Evolutionary conservation across 73 alveolate species (phyloP), one percentile per base, ranked within the genome.

Genomic region (Paramecium primaurelia): DNA sequence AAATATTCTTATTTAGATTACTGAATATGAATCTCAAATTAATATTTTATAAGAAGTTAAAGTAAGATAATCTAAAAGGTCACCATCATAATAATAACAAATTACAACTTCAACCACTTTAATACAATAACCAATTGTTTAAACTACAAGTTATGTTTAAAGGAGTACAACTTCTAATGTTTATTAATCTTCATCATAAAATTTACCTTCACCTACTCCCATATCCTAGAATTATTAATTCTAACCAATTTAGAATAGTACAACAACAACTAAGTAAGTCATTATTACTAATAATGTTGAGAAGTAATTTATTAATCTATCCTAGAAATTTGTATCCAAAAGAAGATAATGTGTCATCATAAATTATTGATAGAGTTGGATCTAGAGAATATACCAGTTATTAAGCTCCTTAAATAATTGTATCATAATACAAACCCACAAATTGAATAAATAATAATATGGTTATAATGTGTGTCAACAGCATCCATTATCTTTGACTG

Each of bases 391-490:
- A 34, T 22, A 34, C 36, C 12, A 37, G n/a, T 3, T 44, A 34
- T 30, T 44, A 73, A 73, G 40, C 18, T 12, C 87, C 87, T 73
- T 73, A 73, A 73, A 73, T 73, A 12, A 73, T 73, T 12, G 87
- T 73, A 10, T 73, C 87, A 12, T 18, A 37, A 73, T 73, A 73
- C 47, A 73, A 73, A 37, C 87, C 87, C 26, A 64, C 84, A 64
- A 64, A 64, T 64, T 64, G 84, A 64, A 64, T 64, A 64, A 64
- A 64, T 34, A 54, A 64, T 64, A 64, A 64, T 64, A 64, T 64
- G 84, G 84, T 64, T 64, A 64, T 64, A 64, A 64, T 64, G 69
- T 86, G 36, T 58, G 77, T 87, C 93, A 87, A 40, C 93, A 87
- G 51, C 93, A 87, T 49, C 93, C 80, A 38, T 40, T 64, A 64